A percentile compares a stretch with the other conserved stretches of the same genome.
phyloP scores from a whole-genome alignment of 371 early-diverging fungal genomes.

The Mucor circinelloides region DNA sequence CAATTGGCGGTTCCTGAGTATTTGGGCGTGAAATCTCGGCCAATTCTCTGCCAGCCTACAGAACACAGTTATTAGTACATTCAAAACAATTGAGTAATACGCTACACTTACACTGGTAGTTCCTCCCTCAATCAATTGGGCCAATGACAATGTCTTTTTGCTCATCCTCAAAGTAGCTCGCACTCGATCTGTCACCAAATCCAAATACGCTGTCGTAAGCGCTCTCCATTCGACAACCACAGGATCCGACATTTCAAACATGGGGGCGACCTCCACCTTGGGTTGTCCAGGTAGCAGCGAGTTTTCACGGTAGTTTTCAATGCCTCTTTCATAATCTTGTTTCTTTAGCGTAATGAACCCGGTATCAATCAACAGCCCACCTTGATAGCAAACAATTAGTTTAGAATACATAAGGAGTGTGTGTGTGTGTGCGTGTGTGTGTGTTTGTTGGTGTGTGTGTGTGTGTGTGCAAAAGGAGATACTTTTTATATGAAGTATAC shows the following conservation, averaged over 20 bases:
- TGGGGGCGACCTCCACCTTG: constrained; percentile 56
- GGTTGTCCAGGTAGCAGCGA: constrained; percentile 45
- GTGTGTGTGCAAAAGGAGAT: not conserved
- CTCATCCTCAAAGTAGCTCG: constrained; percentile 58
- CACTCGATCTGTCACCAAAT: constrained; percentile 70
- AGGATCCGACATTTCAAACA: constrained; percentile 79
- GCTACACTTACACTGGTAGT: constrained; percentile 67
- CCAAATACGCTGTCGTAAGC: constrained; percentile 82
- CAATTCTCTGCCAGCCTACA: constrained; percentile 81
- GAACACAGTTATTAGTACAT: not conserved
- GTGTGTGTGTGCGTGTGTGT: not conserved
- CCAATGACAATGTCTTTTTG: constrained; percentile 65
- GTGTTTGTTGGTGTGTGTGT: not conserved
- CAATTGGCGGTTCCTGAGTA: constrained; percentile 87
- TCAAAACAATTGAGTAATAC: not conserved
- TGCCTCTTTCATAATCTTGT: constrained; percentile 42
- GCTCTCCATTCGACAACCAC: constrained; percentile 93
- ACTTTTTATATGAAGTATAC: not conserved
- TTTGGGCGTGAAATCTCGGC: constrained; percentile 79
- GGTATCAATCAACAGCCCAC: constrained; percentile 48
- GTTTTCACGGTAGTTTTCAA: constrained; percentile 40
- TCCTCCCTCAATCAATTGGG: constrained; percentile 88
- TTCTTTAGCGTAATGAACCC: constrained; percentile 45
- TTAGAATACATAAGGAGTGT: not conserved
- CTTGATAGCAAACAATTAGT: constrained; percentile 10